Conservation (phyloP, 2,329 filamentous ascomycete species). For the Capronia epimyces region DNA sequence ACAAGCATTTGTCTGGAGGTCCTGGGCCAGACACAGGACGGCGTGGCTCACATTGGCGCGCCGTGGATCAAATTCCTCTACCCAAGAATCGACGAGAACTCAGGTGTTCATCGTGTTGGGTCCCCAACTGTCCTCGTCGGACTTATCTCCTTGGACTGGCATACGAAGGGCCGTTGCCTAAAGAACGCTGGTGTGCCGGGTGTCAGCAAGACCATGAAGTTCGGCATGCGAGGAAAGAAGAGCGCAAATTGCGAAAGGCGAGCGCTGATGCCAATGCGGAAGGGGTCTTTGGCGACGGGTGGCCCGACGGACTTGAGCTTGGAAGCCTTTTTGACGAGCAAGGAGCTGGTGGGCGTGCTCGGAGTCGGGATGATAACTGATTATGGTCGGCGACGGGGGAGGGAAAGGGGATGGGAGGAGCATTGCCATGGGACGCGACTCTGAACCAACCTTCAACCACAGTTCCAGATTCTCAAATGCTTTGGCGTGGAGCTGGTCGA, state of each 20-base stretch:
- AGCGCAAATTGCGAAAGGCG: slow-evolving; percentile 1
- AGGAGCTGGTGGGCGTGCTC: neutral
- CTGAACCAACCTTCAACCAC: too few relatives aligned
- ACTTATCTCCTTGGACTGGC: slow-evolving; percentile 15
- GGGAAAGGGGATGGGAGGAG: too few relatives aligned
- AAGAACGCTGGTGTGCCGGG: slow-evolving; percentile 19
- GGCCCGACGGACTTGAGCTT: slow-evolving; percentile 4
- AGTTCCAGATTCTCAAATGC: too few relatives aligned
- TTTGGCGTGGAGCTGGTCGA: too few relatives aligned
- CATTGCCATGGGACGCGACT: too few relatives aligned
- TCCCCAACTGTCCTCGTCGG: slow-evolving; percentile 15
- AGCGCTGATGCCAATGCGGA: neutral
- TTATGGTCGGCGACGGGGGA: too few relatives aligned
- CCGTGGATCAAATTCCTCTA: slow-evolving; percentile 16
- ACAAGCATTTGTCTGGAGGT: neutral
- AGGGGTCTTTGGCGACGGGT: slow-evolving; percentile 7
- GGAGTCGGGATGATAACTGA: too few relatives aligned
- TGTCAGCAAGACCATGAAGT: slow-evolving; percentile 15
- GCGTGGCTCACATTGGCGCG: slow-evolving; percentile 11
- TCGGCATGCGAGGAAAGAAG: slow-evolving; percentile 9
- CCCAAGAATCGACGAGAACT: slow-evolving; percentile 15
- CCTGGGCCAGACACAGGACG: neutral
- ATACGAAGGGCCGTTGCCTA: slow-evolving; percentile 13
- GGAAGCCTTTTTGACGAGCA: slow-evolving; percentile 9
- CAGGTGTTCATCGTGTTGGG: slow-evolving; percentile 19